phyloP scores from a whole-genome alignment of 1,139 yeast genomes.

The Yamadazyma sp. region DNA sequence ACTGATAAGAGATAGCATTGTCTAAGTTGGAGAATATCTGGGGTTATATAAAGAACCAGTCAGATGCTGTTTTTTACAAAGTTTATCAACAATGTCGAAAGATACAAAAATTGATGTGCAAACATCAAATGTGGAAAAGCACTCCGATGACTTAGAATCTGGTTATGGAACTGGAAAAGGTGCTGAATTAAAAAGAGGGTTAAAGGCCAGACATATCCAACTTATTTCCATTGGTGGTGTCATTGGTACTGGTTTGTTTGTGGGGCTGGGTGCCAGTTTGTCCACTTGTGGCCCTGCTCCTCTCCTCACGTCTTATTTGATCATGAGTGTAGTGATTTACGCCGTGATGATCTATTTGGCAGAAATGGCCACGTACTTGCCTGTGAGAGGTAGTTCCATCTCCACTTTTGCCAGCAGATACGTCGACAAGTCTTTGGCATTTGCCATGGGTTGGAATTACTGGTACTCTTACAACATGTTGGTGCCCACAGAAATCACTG shows the following conservation, averaged over 20 bases:
- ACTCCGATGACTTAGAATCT: slow-evolving; percentile 11
- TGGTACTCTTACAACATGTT: slow-evolving; percentile 69
- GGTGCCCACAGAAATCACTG: slow-evolving; percentile 79
- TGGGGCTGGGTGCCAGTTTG: slow-evolving; percentile 49
- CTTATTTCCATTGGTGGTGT: slow-evolving; percentile 43
- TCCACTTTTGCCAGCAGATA: slow-evolving; percentile 47
- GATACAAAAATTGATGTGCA: slow-evolving; percentile 7
- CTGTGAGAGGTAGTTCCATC: slow-evolving; percentile 59
- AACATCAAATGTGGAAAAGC: slow-evolving; percentile 10
- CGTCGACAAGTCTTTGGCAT: slow-evolving; percentile 66
- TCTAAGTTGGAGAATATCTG: neutral
- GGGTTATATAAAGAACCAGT: slow-evolving; percentile 2
- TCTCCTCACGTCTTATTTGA: slow-evolving; percentile 37
- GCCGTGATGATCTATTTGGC: slow-evolving; percentile 67
- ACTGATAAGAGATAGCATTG: slow-evolving; percentile 1
- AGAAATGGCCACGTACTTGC: slow-evolving; percentile 78
- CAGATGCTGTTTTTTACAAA: neutral
- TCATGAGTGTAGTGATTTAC: slow-evolving; percentile 53
- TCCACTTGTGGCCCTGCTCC: slow-evolving; percentile 46
- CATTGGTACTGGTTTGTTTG: slow-evolving; percentile 41
- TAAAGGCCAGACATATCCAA: slow-evolving; percentile 40
- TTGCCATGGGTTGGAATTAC: slow-evolving; percentile 79
- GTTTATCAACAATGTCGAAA: slow-evolving; percentile 7
- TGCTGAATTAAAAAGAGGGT: slow-evolving; percentile 33
- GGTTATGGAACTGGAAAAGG: slow-evolving; percentile 5